Base-by-base conservation (phyloP, 1,284 basidiomycete genomes). In the Kwoniella shivajii region DNA sequence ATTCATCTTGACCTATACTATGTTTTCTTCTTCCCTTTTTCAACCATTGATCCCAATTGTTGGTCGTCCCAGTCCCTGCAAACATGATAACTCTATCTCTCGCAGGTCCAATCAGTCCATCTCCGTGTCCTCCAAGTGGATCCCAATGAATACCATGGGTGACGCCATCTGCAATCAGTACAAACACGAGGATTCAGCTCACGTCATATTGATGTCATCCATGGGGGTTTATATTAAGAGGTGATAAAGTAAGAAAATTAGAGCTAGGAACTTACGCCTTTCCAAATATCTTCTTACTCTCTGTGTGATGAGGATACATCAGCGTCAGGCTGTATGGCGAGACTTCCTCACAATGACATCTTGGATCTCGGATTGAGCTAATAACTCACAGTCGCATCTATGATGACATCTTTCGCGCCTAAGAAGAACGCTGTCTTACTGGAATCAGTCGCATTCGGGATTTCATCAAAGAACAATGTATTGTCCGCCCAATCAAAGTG, bases 391-490 rank as follows among this genome's bases (percentile, higher is more conserved):
- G 61, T 50, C 10, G 89, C 83, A 68, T 89, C 84, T 44, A 94
- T 78, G 65, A 96, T 90, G 24, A 82, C 82, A 65, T 95, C 92
- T 63, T 85, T 83, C 0, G 88, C 89, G 22, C 90, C 89, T 14
- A 95, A 79, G 63, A 93, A 82, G 72, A 90, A 88, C 51, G 87
- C 73, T 4, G 79, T 77, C 54, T 68, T 69, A 10, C 57, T 54
- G 66, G 14, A 84, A 81, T 76, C 84, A 82, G 53, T 78, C 13
- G 86, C 86, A 66, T 88, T 82, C 0, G 90, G 90, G 41, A 94
- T 92, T 66, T 94, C 89, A 74, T 92, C 89, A 59, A 86, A 88
- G 84, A 88, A 94, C 13, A 95, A 80, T 6, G 89, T 87, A 72
- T 95, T 95, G n/a, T 88, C 85, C 30, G 85, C 82, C 91, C 90